These are phyloP conservation scores for Chaetomium sp. DNA, from an alignment of 2,329 filamentous ascomycete species.

Conservation along the genomic window DNA sequence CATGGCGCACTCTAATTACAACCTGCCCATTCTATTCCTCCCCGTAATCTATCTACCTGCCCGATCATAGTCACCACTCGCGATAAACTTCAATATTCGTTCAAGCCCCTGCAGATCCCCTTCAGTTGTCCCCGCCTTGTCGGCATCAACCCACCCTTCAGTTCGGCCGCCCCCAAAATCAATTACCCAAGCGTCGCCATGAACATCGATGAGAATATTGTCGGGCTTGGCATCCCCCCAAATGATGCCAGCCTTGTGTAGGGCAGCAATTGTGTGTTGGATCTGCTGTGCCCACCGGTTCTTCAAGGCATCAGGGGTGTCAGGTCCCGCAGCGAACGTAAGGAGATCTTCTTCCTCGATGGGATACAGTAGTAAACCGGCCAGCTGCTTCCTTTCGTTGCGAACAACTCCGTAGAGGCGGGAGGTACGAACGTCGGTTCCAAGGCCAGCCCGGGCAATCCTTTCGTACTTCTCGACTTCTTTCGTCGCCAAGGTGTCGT, in stretches of 20 bases:
- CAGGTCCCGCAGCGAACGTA: neutral
- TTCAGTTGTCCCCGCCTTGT: neutral
- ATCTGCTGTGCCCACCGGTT: conserved; percentile 9
- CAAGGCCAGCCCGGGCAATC: neutral
- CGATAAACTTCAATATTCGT: conserved; percentile 2
- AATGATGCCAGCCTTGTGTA: conserved; percentile 9
- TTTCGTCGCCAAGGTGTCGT: neutral
- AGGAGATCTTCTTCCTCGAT: conserved; percentile 4
- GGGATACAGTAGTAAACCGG: conserved; percentile 1
- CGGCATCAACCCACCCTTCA: conserved; percentile 24
- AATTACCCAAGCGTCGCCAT: conserved; percentile 26
- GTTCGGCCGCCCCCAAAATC: conserved; percentile 30
- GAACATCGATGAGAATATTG: conserved; percentile 28
- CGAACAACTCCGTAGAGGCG: conserved; percentile 6
- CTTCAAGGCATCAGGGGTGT: conserved; percentile 1
- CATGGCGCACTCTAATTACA: no score
- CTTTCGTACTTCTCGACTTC: conserved; percentile 5
- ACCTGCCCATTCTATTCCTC: no score
- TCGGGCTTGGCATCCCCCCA: conserved; percentile 30
- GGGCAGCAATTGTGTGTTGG: neutral
- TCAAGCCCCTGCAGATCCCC: conserved; percentile 3
- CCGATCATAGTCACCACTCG: neutral
- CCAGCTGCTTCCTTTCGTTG: conserved; percentile 1
- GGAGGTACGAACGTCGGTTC: neutral
- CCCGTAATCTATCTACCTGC: neutral